phyloP scores from a whole-genome alignment of 2,329 filamentous ascomycete genomes.

The Penicillium rolfsii region DNA sequence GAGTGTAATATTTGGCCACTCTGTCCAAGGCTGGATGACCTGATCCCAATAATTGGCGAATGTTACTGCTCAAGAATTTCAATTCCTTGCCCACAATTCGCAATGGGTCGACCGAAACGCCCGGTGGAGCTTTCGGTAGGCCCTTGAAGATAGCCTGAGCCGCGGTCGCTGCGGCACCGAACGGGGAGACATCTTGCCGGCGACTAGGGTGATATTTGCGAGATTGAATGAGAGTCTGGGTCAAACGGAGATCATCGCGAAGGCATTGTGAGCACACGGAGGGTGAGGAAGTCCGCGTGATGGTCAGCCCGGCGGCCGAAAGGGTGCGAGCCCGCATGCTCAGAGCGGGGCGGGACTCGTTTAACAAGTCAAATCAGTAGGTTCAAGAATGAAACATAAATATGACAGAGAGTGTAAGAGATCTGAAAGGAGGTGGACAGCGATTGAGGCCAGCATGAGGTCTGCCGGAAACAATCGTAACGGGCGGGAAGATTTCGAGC shows the following conservation, averaged over 20 bases:
- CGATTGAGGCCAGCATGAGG: constrained; percentile 13
- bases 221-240: constrained; percentile 31
- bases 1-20: constrained; percentile 97
- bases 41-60: constrained; percentile 87
- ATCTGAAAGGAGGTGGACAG: constrained; percentile 5
- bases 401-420: not conserved
- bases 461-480: constrained; percentile 21
- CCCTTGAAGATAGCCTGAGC: constrained; percentile 56
- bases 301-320: constrained; percentile 42
- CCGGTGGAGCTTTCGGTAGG: constrained; percentile 46
- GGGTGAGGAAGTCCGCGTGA: constrained; percentile 38
- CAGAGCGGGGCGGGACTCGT: constrained; percentile 24
- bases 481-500: constrained; percentile 33
- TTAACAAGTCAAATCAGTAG: not conserved
- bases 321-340: constrained; percentile 46
- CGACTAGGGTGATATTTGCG: constrained; percentile 47
- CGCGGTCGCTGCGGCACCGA: constrained; percentile 54
- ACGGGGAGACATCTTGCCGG: constrained; percentile 45
- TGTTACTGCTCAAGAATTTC: constrained; percentile 92
- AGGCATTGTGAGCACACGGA: constrained; percentile 49
- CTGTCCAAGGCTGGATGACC: constrained; percentile 93
- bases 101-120: constrained; percentile 82
- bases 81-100: constrained; percentile 93
- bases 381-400: constrained; percentile 17
- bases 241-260: constrained; percentile 38